Evolutionary conservation across 108 stramenopile genomes (phyloP).

Genomic region (Cyclotella baltica): DNA sequence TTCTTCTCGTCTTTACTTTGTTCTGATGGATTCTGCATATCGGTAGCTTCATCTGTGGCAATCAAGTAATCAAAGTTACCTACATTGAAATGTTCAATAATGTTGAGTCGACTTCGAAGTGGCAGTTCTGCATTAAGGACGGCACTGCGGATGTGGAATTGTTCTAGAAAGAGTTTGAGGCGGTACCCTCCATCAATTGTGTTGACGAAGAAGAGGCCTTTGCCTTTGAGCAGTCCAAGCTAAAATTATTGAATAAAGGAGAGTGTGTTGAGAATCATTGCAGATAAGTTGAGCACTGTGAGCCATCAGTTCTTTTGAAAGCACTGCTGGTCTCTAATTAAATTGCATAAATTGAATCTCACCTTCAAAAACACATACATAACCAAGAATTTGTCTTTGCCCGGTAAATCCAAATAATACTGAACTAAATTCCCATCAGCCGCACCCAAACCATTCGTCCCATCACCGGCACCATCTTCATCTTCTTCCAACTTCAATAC

Average conservation of each 20-base stretch:
- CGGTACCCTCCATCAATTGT: constrained; percentile 91
- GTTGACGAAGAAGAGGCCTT: constrained; percentile 98
- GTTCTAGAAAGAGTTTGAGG: constrained; percentile 97
- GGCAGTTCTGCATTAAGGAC: constrained; percentile 98
- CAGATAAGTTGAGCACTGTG: neutral
- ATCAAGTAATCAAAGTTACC: constrained; percentile 99
- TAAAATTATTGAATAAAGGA: neutral
- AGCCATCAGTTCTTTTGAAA: neutral
- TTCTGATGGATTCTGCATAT: constrained; percentile 30
- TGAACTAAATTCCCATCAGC: constrained; percentile 83
- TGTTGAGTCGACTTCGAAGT: constrained; percentile 91
- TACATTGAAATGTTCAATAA: constrained; percentile 96
- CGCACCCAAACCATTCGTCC: constrained; percentile 4
- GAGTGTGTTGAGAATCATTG: neutral
- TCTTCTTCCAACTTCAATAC: constrained; percentile 95
- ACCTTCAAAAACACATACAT: constrained; percentile 90
- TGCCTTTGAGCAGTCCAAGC: constrained; percentile 94
- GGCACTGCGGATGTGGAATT: constrained; percentile 95
- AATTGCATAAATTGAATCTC: neutral
- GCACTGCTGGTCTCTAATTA: too few relatives aligned
- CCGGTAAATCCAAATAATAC: constrained; percentile 84
- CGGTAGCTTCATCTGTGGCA: constrained; percentile 93
- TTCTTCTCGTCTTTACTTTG: constrained; percentile 45
- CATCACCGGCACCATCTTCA: constrained; percentile 47
- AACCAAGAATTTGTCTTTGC: constrained; percentile 91